A percentile compares a stretch with the other conserved stretches of the same genome.
phyloP scores from a whole-genome alignment of 2,329 filamentous ascomycete species.

The Scedosporium aurantiacum region DNA sequence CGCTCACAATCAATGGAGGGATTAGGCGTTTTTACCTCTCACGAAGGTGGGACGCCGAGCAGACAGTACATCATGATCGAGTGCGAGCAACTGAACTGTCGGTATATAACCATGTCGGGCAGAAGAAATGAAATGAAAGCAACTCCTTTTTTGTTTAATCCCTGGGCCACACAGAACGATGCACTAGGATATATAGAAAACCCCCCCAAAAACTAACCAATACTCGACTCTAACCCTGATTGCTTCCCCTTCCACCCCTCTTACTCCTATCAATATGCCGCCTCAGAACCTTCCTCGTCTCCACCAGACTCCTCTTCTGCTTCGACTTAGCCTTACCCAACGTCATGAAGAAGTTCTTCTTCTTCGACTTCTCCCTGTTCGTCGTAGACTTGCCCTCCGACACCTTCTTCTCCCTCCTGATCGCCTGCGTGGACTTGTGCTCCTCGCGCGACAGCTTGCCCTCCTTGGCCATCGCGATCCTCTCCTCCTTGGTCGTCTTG shows the following conservation, averaged over 20 bases:
- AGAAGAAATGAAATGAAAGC: background rate
- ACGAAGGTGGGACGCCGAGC: no score
- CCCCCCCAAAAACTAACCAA: background rate
- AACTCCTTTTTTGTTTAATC: background rate
- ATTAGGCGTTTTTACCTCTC: background rate
- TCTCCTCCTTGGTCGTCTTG: constrained; percentile 83
- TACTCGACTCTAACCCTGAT: constrained; percentile 29
- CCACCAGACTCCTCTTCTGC: constrained; percentile 84
- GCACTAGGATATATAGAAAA: background rate
- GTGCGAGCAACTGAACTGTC: no score
- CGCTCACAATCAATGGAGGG: background rate
- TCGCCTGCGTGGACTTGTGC: constrained; percentile 77
- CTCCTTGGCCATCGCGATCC: constrained; percentile 69
- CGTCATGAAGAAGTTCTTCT: constrained; percentile 99
- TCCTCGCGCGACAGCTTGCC: constrained; percentile 67
- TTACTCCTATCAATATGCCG: constrained; percentile 76
- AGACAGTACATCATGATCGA: no score
- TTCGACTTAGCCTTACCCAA: constrained; percentile 91
- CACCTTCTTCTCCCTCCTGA: constrained; percentile 77
- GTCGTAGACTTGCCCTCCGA: constrained; percentile 89
- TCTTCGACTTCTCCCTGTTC: constrained; percentile 90
- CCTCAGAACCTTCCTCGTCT: constrained; percentile 70
- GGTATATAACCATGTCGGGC: no score
- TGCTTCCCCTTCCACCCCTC: constrained; percentile 71
- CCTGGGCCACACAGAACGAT: background rate